A percentile compares a stretch with the other conserved stretches of the same genome.
These are phyloP conservation scores for Panicum hallii DNA, from an alignment of 202 grass and related monocot genomes.

Conservation along the genomic window DNA sequence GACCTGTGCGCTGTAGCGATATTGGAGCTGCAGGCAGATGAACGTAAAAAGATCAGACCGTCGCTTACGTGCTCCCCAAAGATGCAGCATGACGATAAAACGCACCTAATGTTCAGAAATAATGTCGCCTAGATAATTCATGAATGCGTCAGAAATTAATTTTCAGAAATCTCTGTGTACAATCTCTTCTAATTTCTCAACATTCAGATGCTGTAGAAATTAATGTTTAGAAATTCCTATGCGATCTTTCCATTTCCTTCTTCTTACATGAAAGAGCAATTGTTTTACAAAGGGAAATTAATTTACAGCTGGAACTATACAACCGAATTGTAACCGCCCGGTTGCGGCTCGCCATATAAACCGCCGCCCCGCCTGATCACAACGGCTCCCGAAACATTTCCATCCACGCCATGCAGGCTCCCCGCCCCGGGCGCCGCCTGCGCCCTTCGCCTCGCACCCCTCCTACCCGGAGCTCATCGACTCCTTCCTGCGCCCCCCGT, in stretches of 20 bases:
- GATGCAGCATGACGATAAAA: background rate
- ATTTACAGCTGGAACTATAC: background rate
- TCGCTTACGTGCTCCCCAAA: background rate
- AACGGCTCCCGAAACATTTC: background rate
- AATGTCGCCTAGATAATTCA: background rate
- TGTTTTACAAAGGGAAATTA: background rate
- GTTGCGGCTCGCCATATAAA: background rate
- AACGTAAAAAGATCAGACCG: conserved; percentile 3
- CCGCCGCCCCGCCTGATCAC: background rate
- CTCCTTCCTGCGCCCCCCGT: background rate
- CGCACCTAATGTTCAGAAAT: background rate
- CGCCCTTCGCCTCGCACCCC: background rate
- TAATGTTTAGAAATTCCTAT: background rate
- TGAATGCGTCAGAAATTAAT: background rate
- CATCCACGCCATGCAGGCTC: background rate
- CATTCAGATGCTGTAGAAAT: background rate
- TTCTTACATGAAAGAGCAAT: no score
- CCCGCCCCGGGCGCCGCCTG: background rate
- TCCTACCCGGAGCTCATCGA: conserved; percentile 14
- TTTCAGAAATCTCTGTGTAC: no score
- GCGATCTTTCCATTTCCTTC: background rate
- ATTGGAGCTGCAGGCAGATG: conserved; percentile 40
- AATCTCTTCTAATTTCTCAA: no score
- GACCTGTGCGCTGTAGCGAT: background rate
- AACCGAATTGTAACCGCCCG: background rate